Evolutionary conservation across 495 filamentous ascomycete genomes (phyloP).

Genomic region (Xylaria acuta): DNA sequence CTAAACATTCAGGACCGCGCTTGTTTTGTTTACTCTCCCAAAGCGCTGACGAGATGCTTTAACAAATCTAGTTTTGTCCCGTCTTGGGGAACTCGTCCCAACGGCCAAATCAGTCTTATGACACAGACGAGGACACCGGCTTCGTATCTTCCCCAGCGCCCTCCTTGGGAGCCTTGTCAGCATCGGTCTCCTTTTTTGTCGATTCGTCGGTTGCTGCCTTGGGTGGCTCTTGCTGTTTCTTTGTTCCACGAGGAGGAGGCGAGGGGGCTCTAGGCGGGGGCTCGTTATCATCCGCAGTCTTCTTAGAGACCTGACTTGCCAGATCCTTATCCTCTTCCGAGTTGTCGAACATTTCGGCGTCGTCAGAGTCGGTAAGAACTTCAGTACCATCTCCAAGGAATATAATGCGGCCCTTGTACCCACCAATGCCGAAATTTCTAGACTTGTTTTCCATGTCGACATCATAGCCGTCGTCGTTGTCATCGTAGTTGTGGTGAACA

Average conservation of each 20-base stretch:
- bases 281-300: slow-evolving; percentile 35
- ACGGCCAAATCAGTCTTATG: slow-evolving; percentile 33
- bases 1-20: slow-evolving; percentile 27
- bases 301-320: slow-evolving; percentile 59
- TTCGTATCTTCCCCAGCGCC: slow-evolving; percentile 38
- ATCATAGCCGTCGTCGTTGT: slow-evolving; percentile 92
- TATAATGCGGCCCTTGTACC: slow-evolving; percentile 82
- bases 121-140: slow-evolving; percentile 30
- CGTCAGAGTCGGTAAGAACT: slow-evolving; percentile 81
- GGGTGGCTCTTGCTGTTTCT: slow-evolving; percentile 35
- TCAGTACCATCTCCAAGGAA: slow-evolving; percentile 94
- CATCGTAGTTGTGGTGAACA: slow-evolving; percentile 87
- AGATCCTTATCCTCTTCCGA: slow-evolving; percentile 83
- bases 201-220: slow-evolving; percentile 29
- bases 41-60: slow-evolving; percentile 23
- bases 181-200: slow-evolving; percentile 19
- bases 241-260: slow-evolving; percentile 38
- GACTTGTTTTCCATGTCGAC: slow-evolving; percentile 69
- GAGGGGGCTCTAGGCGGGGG: slow-evolving; percentile 39
- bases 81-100: neutral
- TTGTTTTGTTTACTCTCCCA: slow-evolving; percentile 9
- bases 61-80: slow-evolving; percentile 25
- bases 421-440: slow-evolving; percentile 62
- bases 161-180: slow-evolving; percentile 27
- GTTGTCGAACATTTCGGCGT: slow-evolving; percentile 91